Evolutionary conservation across 495 filamentous ascomycete genomes (phyloP).

Genomic region (Trichoderma gamsii): DNA sequence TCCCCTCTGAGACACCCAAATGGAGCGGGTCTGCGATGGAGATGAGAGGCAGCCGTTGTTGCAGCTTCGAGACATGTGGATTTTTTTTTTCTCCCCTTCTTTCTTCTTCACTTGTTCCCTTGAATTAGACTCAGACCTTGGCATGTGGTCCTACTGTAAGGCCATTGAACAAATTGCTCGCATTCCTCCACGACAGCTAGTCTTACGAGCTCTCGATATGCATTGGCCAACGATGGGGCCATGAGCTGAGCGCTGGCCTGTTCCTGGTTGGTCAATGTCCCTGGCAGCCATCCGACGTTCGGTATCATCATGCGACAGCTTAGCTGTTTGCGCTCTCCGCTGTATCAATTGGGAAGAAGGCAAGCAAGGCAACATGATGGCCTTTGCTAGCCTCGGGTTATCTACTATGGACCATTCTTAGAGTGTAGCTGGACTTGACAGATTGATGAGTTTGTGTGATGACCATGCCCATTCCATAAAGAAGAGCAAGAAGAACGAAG

Average conservation of each 20-base stretch:
- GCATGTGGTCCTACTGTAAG: not conserved
- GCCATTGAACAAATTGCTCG: not conserved
- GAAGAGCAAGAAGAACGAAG: not conserved
- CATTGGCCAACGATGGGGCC: not conserved
- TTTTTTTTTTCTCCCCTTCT: not conserved
- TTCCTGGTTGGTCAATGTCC: not conserved
- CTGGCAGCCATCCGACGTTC: not conserved
- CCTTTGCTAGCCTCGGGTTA: not conserved
- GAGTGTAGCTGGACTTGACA: no score
- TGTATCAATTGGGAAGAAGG: not conserved
- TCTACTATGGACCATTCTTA: not conserved
- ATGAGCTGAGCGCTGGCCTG: slow-evolving; percentile 5
- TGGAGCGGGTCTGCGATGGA: not conserved
- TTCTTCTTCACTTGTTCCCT: not conserved
- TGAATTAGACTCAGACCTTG: not conserved
- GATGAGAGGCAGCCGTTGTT: slow-evolving; percentile 4
- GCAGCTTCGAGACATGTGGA: slow-evolving; percentile 12
- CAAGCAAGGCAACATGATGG: not conserved
- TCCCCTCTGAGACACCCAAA: not conserved
- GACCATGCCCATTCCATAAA: no score
- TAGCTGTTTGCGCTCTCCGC: slow-evolving; percentile 3
- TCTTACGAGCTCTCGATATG: not conserved
- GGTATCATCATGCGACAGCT: not conserved
- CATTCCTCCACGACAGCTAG: not conserved
- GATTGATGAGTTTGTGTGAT: no score